These are phyloP conservation scores for Carex myosuroides DNA, from an alignment of 176 grass and related monocot genomes.

Conservation along the genomic window DNA sequence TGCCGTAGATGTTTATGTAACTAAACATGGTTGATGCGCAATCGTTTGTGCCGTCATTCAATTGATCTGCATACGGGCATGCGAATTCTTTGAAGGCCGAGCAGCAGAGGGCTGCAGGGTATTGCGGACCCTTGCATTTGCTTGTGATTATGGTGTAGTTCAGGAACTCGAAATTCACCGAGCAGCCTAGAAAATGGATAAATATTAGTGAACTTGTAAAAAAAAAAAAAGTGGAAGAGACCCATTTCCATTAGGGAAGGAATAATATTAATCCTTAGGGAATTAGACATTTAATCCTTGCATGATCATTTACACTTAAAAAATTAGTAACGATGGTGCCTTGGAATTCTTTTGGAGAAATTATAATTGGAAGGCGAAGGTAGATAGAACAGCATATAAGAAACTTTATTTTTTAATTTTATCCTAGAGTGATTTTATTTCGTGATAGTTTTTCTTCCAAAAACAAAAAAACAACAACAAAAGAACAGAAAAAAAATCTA, in stretches of 20 bases:
- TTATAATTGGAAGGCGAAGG: not conserved
- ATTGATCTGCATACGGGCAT: conserved; percentile 30
- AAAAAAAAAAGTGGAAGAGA: not conserved
- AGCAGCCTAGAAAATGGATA: conserved; percentile 39
- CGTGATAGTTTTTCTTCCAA: not conserved
- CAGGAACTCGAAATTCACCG: conserved; percentile 51
- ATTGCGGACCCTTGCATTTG: conserved; percentile 72
- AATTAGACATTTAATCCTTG: not conserved
- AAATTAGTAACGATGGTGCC: not conserved
- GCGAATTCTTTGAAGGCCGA: conserved; percentile 51
- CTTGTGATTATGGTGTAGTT: conserved; percentile 69
- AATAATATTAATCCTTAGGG: too few species aligned
- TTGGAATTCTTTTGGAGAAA: not conserved
- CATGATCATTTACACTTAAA: not conserved
- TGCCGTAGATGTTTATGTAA: conserved; percentile 65
- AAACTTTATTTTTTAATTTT: too few species aligned
- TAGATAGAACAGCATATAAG: too few species aligned
- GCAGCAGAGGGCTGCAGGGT: conserved; percentile 37
- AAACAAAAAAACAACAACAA: not conserved
- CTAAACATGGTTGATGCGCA: conserved; percentile 64
- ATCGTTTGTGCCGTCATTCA: conserved; percentile 44
- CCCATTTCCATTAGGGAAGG: not conserved
- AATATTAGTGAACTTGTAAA: not conserved
- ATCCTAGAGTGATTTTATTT: not conserved
- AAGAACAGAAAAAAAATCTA: not conserved